Evolutionary conservation across 257 asterid species (phyloP).

Genomic region (Linaria vulgaris): DNA sequence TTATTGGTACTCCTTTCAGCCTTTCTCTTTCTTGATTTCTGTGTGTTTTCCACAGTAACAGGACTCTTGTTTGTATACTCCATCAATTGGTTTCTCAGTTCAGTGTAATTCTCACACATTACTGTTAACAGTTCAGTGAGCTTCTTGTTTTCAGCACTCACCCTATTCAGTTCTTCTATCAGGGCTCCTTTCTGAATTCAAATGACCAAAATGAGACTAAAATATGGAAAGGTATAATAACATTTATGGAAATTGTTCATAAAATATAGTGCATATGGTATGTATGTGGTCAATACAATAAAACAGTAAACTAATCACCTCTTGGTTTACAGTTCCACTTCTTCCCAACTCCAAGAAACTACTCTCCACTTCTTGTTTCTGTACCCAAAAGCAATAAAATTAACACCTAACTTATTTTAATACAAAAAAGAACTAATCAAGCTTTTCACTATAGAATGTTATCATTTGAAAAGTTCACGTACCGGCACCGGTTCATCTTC

Average conservation of each 20-base stretch:
- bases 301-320: slow-evolving; percentile 38
- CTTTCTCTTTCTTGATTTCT: slow-evolving; percentile 62
- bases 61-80: slow-evolving; percentile 50
- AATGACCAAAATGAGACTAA: too few species aligned
- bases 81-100: slow-evolving; percentile 47
- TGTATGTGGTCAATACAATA: neutral
- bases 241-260: too few species aligned
- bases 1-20: slow-evolving; percentile 33
- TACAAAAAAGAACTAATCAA: too few species aligned
- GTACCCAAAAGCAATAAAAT: slow-evolving; percentile 22
- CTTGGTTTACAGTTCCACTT: slow-evolving; percentile 38
- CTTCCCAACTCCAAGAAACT: slow-evolving; percentile 52
- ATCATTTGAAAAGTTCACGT: slow-evolving; percentile 20
- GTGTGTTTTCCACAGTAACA: slow-evolving; percentile 14
- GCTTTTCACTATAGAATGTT: too few species aligned
- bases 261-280: too few species aligned
- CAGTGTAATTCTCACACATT: slow-evolving; percentile 73
- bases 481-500: slow-evolving; percentile 47
- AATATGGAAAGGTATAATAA: too few species aligned
- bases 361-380: slow-evolving; percentile 66
- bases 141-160: slow-evolving; percentile 81
- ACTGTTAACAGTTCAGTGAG: slow-evolving; percentile 63
- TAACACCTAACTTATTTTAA: too few species aligned
- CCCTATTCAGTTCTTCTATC: slow-evolving; percentile 72
- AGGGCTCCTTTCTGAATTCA: slow-evolving; percentile 48